Evolutionary conservation across 176 grass and related monocot species (phyloP), one percentile per base, ranked within the genome.

Genomic region (Triticum dicoccoides): DNA sequence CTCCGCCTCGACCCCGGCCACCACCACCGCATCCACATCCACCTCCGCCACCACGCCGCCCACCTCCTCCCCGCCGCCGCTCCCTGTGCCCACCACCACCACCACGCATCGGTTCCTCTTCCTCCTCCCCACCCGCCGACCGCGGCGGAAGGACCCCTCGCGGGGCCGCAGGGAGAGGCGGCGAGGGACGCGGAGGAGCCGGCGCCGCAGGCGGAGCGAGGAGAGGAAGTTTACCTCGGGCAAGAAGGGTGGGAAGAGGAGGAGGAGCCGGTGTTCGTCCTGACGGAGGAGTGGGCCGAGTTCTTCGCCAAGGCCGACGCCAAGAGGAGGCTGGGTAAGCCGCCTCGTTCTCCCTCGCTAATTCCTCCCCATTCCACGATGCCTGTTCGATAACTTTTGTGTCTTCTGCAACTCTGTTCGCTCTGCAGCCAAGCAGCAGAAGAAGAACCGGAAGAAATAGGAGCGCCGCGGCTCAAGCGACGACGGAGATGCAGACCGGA

Each of bases 221-320:
- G 4, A 8, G 86, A 68, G 49, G 89, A 82, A 6, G 18, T 84
- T 65, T 65, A 51, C 13, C 39, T 76, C 23, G 83, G 45, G 9
- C 83, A 83, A 11, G 79, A 63, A 15, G 75, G 70, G 8, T 56
- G 15, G 52, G 52, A 1, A 5, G 89, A 85, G 4, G 11, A 10
- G 44, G 44, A 77, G 78, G 89, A 89, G 20, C 89, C 89, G 11
- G 65, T 91, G 32, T 94, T 87, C 74, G 86, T 94, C 23, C 84
- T 94, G 10, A 89, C 89, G 14, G 92, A 94, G 70, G 89, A 91
- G 90, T 91, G 86, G 89, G 74, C 80, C 3, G 89, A 93, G 15
- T 93, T 93, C 80, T 93, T 91, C 76, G 92, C 89, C 73, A 91
- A 91, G 85, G 90, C 92, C 4, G 92, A 88, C n/a, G 92, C 92